Evolutionary conservation across 352 stramenopile species (phyloP), one percentile per base, ranked within the genome.

Genomic region (Thraustochytrium striatum): DNA sequence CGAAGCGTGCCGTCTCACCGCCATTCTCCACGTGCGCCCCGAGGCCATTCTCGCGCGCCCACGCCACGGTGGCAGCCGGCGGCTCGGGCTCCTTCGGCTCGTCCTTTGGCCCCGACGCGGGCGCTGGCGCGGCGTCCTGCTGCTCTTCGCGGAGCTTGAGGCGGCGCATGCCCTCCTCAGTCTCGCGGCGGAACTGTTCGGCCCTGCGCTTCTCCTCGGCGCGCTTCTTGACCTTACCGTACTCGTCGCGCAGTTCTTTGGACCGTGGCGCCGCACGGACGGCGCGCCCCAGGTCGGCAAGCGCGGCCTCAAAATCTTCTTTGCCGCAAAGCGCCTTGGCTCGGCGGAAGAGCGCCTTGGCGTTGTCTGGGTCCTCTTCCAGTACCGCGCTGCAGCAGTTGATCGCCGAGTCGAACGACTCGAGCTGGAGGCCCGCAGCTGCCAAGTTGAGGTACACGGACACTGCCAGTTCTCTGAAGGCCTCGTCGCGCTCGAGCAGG

Each of bases 361-460:
- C 25, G 50, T 80, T 16, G 16, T 68, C 3, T 21, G 55, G 55
- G n/a, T 62, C 32, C 5, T n/a, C 47, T 25, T 80, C 70, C 13
- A 80, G 70, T 3, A 80, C 70, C 16, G 70, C 19, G 61, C 79
- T 80, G 58, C 70, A 80, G 38, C 70, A 80, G 50, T 80, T 80
- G 1, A 81, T 30, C 39, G 36, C 55, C 35, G 32, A 9, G 19
- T 80, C 57, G 33, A 47, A 28, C 21, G 70, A 80, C 21, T 80
- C 58, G 25, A 80, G 35, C n/a, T 19, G 57, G 0, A 80, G 65
- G 39, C 41, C 25, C 16, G 65, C 43, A 13, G 65, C 65, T 5
- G 65, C 65, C 21, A 75, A 38, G 52, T 75, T 75, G 41, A 75
- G 65, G 7, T 55, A 38, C 43, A 75, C 25, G 2, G 65, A n/a